Evolutionary conservation across 108 stramenopile genomes (phyloP), one percentile per base, ranked within the genome.

Genomic region (Nitzschia putrida): DNA sequence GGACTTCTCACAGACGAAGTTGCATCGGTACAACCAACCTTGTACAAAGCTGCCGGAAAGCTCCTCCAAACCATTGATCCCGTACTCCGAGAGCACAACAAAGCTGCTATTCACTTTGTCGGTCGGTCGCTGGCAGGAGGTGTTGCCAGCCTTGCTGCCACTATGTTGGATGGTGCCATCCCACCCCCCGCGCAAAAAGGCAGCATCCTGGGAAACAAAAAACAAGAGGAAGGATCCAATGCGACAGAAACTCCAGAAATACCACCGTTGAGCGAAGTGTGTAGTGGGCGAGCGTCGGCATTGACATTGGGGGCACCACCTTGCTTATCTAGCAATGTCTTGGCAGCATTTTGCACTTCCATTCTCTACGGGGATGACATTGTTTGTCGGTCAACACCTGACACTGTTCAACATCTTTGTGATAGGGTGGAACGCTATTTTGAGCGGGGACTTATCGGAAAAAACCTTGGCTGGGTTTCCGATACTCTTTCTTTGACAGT

Each of bases 351-450:
- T 54, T 77, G 90, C 29, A 88, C 79, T 16, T 86, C 82, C 1
- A 74, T 95, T 23, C 82, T 92, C 21, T 85, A 84, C 42, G 94
- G 94, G 8, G 94, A 95, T 73, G 94, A 95, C 57, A 57, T 90
- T 61, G 74, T 95, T 11, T 81, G 85, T 61, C 80, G 94, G 8
- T 78, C 80, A 7, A 83, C 88, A 26, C 68, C 77, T 4, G 78
- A 69, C 8, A 81, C 79, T 34, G 59, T 95, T 12, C 49, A 79
- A 34, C 71, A 80, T 47, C 73, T 95, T 8, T 78, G 82, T 25
- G 68, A 77, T 49, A 77, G 94, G 23, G 74, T 83, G 0, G 69
- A 71, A 49, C 53, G 64, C 38, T 71, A 73, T 2, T 59, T 86
- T 14, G 74, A 85, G 39, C 76, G 84, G 25, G 81, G 83, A 0